Evolutionary conservation across 192 early-diverging fungal species (phyloP).

Genomic region (Funneliformis mosseae): DNA sequence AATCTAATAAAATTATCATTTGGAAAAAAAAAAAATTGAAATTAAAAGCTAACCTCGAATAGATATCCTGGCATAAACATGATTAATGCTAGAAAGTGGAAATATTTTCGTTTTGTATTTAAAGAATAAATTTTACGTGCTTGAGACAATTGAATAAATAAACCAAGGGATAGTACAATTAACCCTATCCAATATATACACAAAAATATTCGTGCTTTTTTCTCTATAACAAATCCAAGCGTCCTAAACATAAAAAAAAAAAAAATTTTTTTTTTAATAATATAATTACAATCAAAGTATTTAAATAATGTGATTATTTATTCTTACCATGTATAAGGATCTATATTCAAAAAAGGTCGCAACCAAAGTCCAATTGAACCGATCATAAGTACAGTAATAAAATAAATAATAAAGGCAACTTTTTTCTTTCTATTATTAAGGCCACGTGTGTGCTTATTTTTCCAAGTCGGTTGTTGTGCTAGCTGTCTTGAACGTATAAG

Average conservation of each 20-base stretch:
- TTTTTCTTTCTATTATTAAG: slow-evolving; percentile 46
- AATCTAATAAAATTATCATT: background rate
- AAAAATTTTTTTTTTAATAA: slow-evolving; percentile 1
- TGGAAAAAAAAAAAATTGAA: background rate
- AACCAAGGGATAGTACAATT: slow-evolving; percentile 37
- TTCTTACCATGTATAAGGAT: slow-evolving; percentile 72
- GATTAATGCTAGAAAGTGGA: slow-evolving; percentile 77
- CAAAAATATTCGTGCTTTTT: slow-evolving; percentile 41
- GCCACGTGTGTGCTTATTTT: slow-evolving; percentile 30
- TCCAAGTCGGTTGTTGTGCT: slow-evolving; percentile 54
- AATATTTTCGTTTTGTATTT: slow-evolving; percentile 83
- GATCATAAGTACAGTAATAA: slow-evolving; percentile 44
- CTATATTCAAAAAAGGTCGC: slow-evolving; percentile 48
- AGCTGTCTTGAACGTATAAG: slow-evolving; percentile 52
- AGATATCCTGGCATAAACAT: slow-evolving; percentile 87
- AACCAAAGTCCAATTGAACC: slow-evolving; percentile 60
- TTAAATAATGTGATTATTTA: background rate
- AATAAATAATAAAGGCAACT: slow-evolving; percentile 48
- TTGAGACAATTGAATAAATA: slow-evolving; percentile 42
- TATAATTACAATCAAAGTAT: background rate
- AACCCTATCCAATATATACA: slow-evolving; percentile 43
- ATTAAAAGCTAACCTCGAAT: slow-evolving; percentile 54
- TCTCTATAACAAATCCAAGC: slow-evolving; percentile 31
- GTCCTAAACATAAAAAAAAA: slow-evolving; percentile 34
- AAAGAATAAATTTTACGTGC: slow-evolving; percentile 48